Evolutionary conservation across 208 protist species (phyloP).

Genomic region (Lotmaria passim): DNA sequence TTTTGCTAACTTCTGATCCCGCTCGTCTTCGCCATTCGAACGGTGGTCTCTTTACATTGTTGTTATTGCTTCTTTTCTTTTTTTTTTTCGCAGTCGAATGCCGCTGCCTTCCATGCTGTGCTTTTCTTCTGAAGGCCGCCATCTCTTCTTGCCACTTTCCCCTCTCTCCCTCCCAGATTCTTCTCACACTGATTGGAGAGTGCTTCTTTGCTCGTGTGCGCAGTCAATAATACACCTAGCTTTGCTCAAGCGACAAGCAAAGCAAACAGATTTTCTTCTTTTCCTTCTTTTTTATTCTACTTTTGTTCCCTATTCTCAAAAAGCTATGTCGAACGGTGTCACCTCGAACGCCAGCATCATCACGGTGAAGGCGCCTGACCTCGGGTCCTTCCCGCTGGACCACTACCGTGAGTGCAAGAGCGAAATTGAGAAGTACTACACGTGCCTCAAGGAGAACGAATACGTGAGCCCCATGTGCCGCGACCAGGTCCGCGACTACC

Average conservation of each 20-base stretch:
- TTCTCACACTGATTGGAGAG: too few relatives aligned
- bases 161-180: too few relatives aligned
- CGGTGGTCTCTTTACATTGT: too few relatives aligned
- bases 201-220: neutral
- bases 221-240: too few relatives aligned
- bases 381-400: slow-evolving; percentile 90
- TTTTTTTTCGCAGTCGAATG: too few relatives aligned
- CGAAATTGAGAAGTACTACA: slow-evolving; percentile 82
- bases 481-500: slow-evolving; percentile 72
- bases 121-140: too few relatives aligned
- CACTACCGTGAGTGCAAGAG: slow-evolving; percentile 90
- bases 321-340: slow-evolving; percentile 66
- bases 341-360: slow-evolving; percentile 63
- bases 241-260: too few relatives aligned
- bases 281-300: neutral
- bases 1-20: too few relatives aligned
- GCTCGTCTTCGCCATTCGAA: too few relatives aligned
- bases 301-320: neutral
- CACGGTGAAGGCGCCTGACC: slow-evolving; percentile 72
- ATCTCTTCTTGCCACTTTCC: too few relatives aligned
- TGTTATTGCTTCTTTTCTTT: too few relatives aligned
- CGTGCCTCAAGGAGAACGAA: slow-evolving; percentile 79
- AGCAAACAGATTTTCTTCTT: neutral
- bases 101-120: too few relatives aligned
- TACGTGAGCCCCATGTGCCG: slow-evolving; percentile 88